Evolutionary conservation across 805 yeast species (phyloP), one percentile per base, ranked within the genome.

Genomic region (Spathaspora gorwiae): DNA sequence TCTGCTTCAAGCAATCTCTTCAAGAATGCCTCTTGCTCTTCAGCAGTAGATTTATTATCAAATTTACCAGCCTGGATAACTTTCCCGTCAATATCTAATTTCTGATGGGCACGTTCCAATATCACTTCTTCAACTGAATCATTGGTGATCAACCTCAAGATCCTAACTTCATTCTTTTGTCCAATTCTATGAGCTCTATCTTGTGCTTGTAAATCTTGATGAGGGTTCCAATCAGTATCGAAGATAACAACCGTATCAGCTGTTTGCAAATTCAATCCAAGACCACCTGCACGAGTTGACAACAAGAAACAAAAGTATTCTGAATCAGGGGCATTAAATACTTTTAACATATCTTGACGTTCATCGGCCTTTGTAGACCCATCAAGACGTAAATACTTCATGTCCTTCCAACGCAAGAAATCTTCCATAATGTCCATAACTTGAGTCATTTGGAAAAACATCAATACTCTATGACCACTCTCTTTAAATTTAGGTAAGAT

Each of bases 381-480:
- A 69, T 87, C 95, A 48, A 87, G 72, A 67, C 94, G 75, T 73
- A 85, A 68, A 59, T 85, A 87, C 54, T 83, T 80, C 76, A 86
- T 67, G 37, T 75, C 80, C 52, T 77, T 74, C 65, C 78, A 75
- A 54, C 90, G 73, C 56, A 87, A 69, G 61, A 79, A 87, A 63
- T 87, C 95, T 63, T 87, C 95, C 90, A 87, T 86, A 36, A 87
- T 87, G 60, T 86, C 89, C 95, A 87, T 87, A 44, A 87, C 87
- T 59, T 84, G 89, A 0, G 95, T 87, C 95, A 87, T 87, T 66
- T 87, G 95, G 70, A 87, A 87, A 57, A 87, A 87, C 64, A 87
- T 83, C 63, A 87, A 73, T 3, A 86, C 89, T 60, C 90, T 74
- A 59, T 87, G 95, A 2, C 90, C 90, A 6, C 83, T 69, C 0